Evolutionary conservation across 2,329 filamentous ascomycete genomes (phyloP), one percentile per base, ranked within the genome.

Genomic region (Xylariales sp.): DNA sequence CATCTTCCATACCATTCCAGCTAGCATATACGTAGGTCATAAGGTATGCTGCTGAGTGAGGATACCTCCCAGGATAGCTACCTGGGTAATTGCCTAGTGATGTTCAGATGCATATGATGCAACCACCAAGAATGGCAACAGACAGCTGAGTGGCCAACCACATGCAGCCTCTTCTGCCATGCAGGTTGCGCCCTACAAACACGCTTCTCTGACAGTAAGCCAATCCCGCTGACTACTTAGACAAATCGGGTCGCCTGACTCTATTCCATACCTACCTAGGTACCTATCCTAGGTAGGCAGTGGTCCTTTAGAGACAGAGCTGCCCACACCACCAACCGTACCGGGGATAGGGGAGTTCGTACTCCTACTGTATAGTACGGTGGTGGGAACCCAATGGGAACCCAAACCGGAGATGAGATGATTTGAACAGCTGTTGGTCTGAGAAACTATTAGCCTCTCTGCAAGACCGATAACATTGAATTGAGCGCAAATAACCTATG

Each of bases 241-340:
- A 75, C 73, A 74, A 73, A 76, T 77, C 70, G 68, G 74, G 76
- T 76, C 76, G 75, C 75, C 74, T 78, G 74, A 78, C 75, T 73
- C 71, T 73, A 73, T 68, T 65, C 64, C 65, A 60, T 65, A 60
- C 10, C 59, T 65, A 60, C 10, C 59, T 23, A 62, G 52, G 62
- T 45, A 53, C 62, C 32, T 55, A 71, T 75, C 73, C 71, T 69
- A 62, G 23, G 23, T 64, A 68, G 67, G 18, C n/a, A 63, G 54
- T 64, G 59, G 59, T 67, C 55, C 64, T 60, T 49, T 64, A 23
- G 32, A 58, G 50, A 68, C 69, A 69, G 72, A 63, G 59, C 67
- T 69, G 63, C 67, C 67, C 69, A 65, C 68, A 70, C 62, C 65
- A 68, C 65, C 63, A 62, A 28, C 39, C 56, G 14, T 46, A 49